Evolutionary conservation across 169 alveolate species (phyloP).

Genomic region (Babesia ovata): DNA sequence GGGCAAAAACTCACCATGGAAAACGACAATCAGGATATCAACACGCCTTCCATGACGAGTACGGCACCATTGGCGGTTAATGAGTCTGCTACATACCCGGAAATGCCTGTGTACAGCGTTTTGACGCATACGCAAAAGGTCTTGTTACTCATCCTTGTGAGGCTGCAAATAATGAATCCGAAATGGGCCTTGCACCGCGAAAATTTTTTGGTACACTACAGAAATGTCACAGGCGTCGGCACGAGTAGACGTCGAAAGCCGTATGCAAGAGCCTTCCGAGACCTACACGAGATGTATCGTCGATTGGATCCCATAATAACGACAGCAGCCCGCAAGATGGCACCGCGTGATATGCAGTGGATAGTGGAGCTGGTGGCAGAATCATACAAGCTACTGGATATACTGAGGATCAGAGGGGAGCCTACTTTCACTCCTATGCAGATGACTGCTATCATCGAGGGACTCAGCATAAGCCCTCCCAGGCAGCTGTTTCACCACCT

Average conservation of each 20-base stretch:
- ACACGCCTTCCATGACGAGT: too few relatives aligned
- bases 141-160: constrained; percentile 5
- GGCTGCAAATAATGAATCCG: constrained; percentile 11
- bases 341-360: background rate
- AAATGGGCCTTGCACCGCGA: background rate
- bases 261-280: background rate
- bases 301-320: background rate
- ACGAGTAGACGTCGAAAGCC: background rate
- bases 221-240: background rate
- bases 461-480: too few relatives aligned
- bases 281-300: background rate
- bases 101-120: background rate
- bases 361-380: background rate
- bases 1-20: background rate
- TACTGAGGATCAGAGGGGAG: background rate
- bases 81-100: background rate
- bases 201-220: constrained; percentile 2
- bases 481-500: too few relatives aligned
- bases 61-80: too few relatives aligned
- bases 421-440: background rate
- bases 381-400: constrained; percentile 2
- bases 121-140: constrained; percentile 6
- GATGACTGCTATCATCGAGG: too few relatives aligned
- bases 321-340: background rate
- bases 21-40: background rate